A percentile compares a stretch with the other conserved stretches of the same genome.
Evolutionary conservation across 1,139 yeast genomes (phyloP).

Genomic region (Taphrina flavorubra): DNA sequence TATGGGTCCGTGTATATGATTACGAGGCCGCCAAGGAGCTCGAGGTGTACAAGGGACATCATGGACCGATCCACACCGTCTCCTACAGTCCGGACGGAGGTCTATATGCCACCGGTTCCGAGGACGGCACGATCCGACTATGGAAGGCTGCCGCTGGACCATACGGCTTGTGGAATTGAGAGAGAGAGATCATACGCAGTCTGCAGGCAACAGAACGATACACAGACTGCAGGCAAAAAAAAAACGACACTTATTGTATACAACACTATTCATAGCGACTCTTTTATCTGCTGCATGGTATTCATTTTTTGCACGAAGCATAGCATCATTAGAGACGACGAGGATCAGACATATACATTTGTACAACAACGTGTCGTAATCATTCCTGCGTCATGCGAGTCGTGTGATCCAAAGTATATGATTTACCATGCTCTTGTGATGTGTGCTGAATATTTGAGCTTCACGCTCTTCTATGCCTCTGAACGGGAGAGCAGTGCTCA

Average conservation of each 20-base stretch:
- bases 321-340: constrained; percentile 12
- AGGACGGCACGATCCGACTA: constrained; percentile 69
- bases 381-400: not conserved
- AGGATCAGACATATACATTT: not conserved
- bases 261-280: constrained; percentile 11
- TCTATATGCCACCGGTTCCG: constrained; percentile 67
- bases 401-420: no score
- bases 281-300: not conserved
- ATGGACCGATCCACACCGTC: constrained; percentile 54
- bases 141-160: constrained; percentile 57
- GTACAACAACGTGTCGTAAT: constrained; percentile 8
- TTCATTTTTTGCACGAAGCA: constrained; percentile 7
- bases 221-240: not conserved
- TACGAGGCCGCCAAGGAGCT: constrained; percentile 49
- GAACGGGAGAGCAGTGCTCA: no score
- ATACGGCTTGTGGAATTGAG: constrained; percentile 52
- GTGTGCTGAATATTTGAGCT: no score
- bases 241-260: not conserved
- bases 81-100: constrained; percentile 53
- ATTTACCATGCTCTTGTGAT: no score
- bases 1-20: constrained; percentile 53
- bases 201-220: not conserved
- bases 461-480: no score
- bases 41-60: constrained; percentile 51
- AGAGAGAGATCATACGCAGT: not conserved